Conservation (phyloP, 768 basidiomycete species). For the Auriculariales sp. region DNA sequence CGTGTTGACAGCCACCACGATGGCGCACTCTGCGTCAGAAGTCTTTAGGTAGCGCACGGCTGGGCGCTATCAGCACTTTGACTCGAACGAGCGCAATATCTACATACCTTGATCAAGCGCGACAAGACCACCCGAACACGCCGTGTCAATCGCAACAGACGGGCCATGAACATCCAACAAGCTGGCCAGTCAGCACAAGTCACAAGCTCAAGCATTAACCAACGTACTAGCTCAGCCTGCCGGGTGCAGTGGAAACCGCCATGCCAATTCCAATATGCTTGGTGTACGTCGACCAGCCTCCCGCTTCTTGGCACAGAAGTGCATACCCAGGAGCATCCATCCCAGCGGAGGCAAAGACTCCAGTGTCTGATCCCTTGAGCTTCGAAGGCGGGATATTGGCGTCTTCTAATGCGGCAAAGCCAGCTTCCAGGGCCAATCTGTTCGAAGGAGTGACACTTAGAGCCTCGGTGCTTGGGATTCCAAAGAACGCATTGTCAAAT, state of each 20-base stretch:
- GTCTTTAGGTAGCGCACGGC: slow-evolving; percentile 20
- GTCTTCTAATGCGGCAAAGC: slow-evolving; percentile 23
- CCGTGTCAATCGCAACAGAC: slow-evolving; percentile 20
- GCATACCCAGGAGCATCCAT: slow-evolving; percentile 19
- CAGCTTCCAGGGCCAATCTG: slow-evolving; percentile 20
- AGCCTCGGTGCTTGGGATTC: slow-evolving; percentile 21
- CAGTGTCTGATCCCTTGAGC: slow-evolving; percentile 19
- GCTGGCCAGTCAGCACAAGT: slow-evolving; percentile 7
- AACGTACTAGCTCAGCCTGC: slow-evolving; percentile 23
- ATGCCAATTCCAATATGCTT: slow-evolving; percentile 21
- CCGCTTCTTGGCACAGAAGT: slow-evolving; percentile 18
- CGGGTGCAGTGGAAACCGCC: slow-evolving; percentile 20
- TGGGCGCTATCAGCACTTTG: slow-evolving; percentile 1
- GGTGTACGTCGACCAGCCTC: slow-evolving; percentile 16
- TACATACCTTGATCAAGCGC: slow-evolving; percentile 19
- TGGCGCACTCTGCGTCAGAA: slow-evolving; percentile 20
- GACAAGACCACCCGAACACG: slow-evolving; percentile 21
- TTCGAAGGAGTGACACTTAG: slow-evolving; percentile 17
- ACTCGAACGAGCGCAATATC: neutral
- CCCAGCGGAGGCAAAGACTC: slow-evolving; percentile 19
- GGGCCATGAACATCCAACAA: slow-evolving; percentile 22
- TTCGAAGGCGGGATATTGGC: slow-evolving; percentile 21
- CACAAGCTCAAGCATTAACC: neutral
- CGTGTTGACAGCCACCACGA: slow-evolving; percentile 20
- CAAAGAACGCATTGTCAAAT: slow-evolving; percentile 24